A percentile compares a stretch with the other conserved stretches of the same genome.
phyloP scores from a whole-genome alignment of 192 early-diverging fungal species.

The Gaertneriomyces semiglobifer region DNA sequence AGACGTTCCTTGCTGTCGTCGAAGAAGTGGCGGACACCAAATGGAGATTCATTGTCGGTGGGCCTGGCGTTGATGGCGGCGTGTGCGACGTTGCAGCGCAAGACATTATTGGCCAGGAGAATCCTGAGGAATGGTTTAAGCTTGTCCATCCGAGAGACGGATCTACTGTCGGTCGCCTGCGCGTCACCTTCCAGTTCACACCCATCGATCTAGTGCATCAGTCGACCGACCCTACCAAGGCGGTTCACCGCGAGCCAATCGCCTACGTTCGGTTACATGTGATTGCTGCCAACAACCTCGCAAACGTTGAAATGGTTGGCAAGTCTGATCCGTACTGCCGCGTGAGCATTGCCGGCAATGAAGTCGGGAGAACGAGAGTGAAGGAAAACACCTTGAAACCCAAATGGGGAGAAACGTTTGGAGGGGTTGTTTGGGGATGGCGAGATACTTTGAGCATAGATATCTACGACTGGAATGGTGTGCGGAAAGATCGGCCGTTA shows the following conservation, averaged over 20 bases:
- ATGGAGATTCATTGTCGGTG: constrained; percentile 59
- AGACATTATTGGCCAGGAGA: constrained; percentile 42
- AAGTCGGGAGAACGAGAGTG: constrained; percentile 73
- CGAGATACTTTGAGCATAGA: constrained; percentile 73
- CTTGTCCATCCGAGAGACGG: constrained; percentile 42
- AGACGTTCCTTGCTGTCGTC: constrained; percentile 63
- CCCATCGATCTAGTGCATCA: constrained; percentile 72
- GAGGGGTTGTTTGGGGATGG: constrained; percentile 74
- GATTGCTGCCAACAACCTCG: constrained; percentile 67
- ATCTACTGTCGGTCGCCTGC: constrained; percentile 45
- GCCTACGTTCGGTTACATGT: constrained; percentile 78
- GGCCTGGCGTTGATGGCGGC: constrained; percentile 42
- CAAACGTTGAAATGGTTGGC: constrained; percentile 81
- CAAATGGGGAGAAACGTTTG: constrained; percentile 87
- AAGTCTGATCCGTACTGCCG: constrained; percentile 92
- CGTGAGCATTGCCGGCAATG: constrained; percentile 57
- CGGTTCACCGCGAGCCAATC: constrained; percentile 54
- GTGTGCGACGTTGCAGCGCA: constrained; percentile 40
- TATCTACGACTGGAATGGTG: constrained; percentile 84
- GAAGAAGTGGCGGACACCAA: constrained; percentile 61
- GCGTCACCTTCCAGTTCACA: constrained; percentile 72
- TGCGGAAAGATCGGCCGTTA: constrained; percentile 80
- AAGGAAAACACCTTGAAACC: constrained; percentile 84
- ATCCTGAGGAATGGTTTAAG: constrained; percentile 58
- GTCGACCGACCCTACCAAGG: constrained; percentile 43